phyloP scores from a whole-genome alignment of 768 basidiomycete genomes.

The Leccinum aurantiacum region DNA sequence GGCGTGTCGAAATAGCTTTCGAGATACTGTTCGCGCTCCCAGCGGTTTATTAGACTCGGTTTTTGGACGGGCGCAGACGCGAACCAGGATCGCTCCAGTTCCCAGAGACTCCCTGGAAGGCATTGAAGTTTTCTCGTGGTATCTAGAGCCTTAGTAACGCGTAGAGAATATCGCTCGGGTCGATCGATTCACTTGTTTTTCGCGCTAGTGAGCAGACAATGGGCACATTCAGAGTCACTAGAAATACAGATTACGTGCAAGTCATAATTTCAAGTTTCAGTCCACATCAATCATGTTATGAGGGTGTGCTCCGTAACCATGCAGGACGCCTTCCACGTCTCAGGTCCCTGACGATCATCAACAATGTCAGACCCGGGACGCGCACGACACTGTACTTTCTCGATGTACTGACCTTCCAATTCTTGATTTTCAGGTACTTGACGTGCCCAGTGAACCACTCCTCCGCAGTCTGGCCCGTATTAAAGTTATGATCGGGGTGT shows the following conservation, averaged over 20 bases:
- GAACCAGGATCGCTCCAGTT: slow-evolving; percentile 17
- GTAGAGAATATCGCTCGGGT: too few species aligned
- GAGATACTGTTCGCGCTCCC: background rate
- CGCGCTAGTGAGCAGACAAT: too few species aligned
- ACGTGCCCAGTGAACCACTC: background rate
- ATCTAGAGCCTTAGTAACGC: too few species aligned
- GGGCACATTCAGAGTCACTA: background rate
- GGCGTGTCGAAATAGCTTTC: background rate
- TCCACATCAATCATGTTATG: background rate
- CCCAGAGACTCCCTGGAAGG: background rate
- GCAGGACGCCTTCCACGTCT: slow-evolving; percentile 28
- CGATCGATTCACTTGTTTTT: too few species aligned
- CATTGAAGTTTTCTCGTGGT: too few species aligned
- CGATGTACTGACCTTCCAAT: background rate
- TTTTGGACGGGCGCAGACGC: background rate
- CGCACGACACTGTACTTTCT: background rate
- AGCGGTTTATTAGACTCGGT: background rate
- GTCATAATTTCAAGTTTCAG: background rate
- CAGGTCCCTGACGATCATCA: slow-evolving; percentile 23
- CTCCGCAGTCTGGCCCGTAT: background rate
- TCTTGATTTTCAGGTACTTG: background rate
- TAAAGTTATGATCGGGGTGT: background rate
- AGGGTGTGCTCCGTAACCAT: slow-evolving; percentile 31
- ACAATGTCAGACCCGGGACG: background rate
- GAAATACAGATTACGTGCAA: background rate